Percentiles rank a stretch among this genome's conserved stretches.
phyloP scores from a whole-genome alignment of 768 basidiomycete species.

The Boletus barrowsii region DNA sequence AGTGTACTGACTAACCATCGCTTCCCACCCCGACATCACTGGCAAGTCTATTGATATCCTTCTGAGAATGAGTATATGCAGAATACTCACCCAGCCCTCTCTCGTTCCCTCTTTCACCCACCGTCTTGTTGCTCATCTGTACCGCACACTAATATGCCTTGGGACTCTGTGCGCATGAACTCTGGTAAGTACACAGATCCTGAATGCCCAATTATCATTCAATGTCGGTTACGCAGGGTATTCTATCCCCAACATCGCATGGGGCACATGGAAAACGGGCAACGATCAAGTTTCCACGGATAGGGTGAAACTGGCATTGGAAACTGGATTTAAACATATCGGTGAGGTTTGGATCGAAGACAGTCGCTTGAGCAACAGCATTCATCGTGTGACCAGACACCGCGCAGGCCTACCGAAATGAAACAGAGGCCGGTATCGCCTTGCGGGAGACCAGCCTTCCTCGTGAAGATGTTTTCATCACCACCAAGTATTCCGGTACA shows the following conservation, averaged over 20 bases:
- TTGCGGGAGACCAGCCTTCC: slow-evolving; percentile 50
- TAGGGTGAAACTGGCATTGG: slow-evolving; percentile 60
- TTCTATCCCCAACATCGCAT: slow-evolving; percentile 47
- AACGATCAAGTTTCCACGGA: slow-evolving; percentile 50
- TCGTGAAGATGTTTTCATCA: slow-evolving; percentile 59
- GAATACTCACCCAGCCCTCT: too few relatives aligned
- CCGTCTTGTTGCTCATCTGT: neutral
- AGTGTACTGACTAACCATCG: too few relatives aligned
- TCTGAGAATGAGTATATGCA: too few relatives aligned
- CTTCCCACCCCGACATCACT: too few relatives aligned
- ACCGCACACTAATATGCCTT: slow-evolving; percentile 45
- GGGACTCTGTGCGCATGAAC: slow-evolving; percentile 56
- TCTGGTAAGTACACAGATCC: slow-evolving; percentile 41
- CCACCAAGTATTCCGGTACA: slow-evolving; percentile 60
- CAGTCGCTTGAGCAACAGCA: too few relatives aligned
- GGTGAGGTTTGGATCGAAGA: too few relatives aligned
- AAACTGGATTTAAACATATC: slow-evolving; percentile 50
- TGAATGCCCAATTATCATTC: neutral
- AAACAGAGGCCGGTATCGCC: slow-evolving; percentile 42
- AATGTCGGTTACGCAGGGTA: slow-evolving; percentile 34
- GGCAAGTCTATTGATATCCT: too few relatives aligned
- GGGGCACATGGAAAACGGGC: slow-evolving; percentile 65
- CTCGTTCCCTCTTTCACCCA: too few relatives aligned
- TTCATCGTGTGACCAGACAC: slow-evolving; percentile 43
- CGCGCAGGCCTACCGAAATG: slow-evolving; percentile 60